phyloP scores from a whole-genome alignment of 1,284 basidiomycete genomes.

The Ustilago shanxiensis region DNA sequence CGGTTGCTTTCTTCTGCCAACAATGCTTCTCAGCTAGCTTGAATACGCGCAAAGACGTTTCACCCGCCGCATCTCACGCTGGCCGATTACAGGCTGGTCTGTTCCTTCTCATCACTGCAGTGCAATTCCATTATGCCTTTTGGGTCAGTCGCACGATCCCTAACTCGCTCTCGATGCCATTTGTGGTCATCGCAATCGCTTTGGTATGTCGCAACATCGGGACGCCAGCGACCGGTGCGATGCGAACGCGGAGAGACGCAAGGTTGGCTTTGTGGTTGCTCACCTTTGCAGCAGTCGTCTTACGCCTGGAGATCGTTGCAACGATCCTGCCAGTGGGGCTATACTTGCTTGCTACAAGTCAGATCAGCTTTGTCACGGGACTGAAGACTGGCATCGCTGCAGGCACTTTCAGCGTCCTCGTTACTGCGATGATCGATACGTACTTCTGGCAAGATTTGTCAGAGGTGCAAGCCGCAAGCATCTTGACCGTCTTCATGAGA shows the following conservation, averaged over 20 bases:
- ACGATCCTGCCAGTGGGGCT: constrained; percentile 56
- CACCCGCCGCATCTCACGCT: no score
- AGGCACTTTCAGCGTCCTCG: constrained; percentile 15
- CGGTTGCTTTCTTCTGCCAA: constrained; percentile 77
- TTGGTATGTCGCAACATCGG: constrained; percentile 73
- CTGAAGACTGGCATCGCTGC: constrained; percentile 32
- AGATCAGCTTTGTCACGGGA: constrained; percentile 18
- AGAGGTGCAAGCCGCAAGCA: background rate
- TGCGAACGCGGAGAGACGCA: background rate
- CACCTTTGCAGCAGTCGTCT: constrained; percentile 79
- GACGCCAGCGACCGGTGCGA: constrained; percentile 14
- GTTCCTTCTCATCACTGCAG: constrained; percentile 77
- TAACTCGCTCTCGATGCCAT: constrained; percentile 88
- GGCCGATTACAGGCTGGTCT: background rate
- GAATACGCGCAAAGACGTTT: background rate
- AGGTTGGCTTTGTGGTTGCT: constrained; percentile 72
- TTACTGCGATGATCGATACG: constrained; percentile 78
- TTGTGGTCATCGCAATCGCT: constrained; percentile 78
- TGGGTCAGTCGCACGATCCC: constrained; percentile 93
- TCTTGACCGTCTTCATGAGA: background rate
- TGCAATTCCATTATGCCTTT: constrained; percentile 91
- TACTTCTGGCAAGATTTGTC: constrained; percentile 80
- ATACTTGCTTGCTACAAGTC: constrained; percentile 34
- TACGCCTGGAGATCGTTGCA: constrained; percentile 82
- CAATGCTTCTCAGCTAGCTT: constrained; percentile 72